Conservation (phyloP, 352 stramenopile species). For the Globisporangium cylindrosporum region DNA sequence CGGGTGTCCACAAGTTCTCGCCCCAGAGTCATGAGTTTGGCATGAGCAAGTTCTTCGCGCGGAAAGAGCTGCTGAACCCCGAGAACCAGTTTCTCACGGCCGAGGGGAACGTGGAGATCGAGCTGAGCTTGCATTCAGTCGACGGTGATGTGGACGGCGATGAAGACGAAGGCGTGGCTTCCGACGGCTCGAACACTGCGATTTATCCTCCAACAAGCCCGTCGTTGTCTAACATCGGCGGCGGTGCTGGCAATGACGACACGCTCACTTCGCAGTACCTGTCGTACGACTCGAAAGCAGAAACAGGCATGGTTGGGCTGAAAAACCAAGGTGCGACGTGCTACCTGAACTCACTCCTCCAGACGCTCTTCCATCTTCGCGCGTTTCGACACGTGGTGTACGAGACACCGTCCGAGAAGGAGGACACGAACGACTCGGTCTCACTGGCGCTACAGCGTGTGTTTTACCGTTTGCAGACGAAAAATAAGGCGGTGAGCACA, state of each 20-base stretch:
- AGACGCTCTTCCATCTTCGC: conserved; percentile 89
- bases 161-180: conserved; percentile 8
- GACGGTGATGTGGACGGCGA: conserved; percentile 13
- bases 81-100: conserved; percentile 39
- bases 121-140: conserved; percentile 43
- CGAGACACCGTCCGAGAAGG: conserved; percentile 64
- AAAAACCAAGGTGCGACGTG: conserved; percentile 92
- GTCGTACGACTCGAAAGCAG: conserved; percentile 73
- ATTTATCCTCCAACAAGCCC: conserved; percentile 19
- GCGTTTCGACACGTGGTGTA: conserved; percentile 87
- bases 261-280: conserved; percentile 27
- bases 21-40: conserved; percentile 48
- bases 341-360: conserved; percentile 93
- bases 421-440: conserved; percentile 85
- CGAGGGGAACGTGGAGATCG: conserved; percentile 45
- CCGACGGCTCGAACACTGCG: conserved; percentile 11
- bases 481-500: conserved; percentile 82
- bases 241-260: conserved; percentile 8
- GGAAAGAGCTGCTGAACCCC: conserved; percentile 45
- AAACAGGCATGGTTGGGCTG: conserved; percentile 84
- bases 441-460: conserved; percentile 81
- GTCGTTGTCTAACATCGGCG: conserved; percentile 20
- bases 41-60: conserved; percentile 47
- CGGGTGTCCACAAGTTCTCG: conserved; percentile 50
- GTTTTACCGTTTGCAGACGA: conserved; percentile 78